Conservation (phyloP, 2,329 filamentous ascomycete species). For the Colletotrichum lini region DNA sequence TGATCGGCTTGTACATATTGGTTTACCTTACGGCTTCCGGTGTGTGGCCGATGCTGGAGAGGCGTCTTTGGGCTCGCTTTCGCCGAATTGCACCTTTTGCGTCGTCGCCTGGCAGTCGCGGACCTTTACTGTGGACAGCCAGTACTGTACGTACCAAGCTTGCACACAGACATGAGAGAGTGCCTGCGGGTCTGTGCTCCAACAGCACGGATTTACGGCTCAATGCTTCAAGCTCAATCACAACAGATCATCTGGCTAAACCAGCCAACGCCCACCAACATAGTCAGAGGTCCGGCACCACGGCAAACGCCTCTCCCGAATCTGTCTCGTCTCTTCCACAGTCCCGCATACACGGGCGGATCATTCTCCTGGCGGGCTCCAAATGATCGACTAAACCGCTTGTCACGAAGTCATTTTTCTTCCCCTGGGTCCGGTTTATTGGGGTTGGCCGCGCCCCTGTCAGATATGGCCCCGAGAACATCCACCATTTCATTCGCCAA, state of each 20-base stretch:
- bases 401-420: slow-evolving; percentile 9
- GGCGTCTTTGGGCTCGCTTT: not conserved
- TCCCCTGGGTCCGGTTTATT: slow-evolving; percentile 10
- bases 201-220: slow-evolving; percentile 30
- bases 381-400: slow-evolving; percentile 21
- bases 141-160: not conserved
- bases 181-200: not conserved
- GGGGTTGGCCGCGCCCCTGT: not conserved
- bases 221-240: not conserved
- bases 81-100: too few species aligned
- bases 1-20: slow-evolving; percentile 12
- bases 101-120: too few species aligned
- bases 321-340: slow-evolving; percentile 21
- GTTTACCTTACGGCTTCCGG: slow-evolving; percentile 1
- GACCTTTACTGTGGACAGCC: too few species aligned
- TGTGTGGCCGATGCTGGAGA: not conserved
- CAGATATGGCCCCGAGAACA: not conserved
- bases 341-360: slow-evolving; percentile 8
- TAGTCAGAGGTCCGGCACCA: slow-evolving; percentile 14
- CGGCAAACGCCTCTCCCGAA: slow-evolving; percentile 19
- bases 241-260: slow-evolving; percentile 31
- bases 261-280: slow-evolving; percentile 9
- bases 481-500: slow-evolving; percentile 14
- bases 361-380: slow-evolving; percentile 2
- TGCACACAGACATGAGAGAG: not conserved